Evolutionary conservation across 805 yeast genomes (phyloP).

Genomic region (Lipomyces yamadae): DNA sequence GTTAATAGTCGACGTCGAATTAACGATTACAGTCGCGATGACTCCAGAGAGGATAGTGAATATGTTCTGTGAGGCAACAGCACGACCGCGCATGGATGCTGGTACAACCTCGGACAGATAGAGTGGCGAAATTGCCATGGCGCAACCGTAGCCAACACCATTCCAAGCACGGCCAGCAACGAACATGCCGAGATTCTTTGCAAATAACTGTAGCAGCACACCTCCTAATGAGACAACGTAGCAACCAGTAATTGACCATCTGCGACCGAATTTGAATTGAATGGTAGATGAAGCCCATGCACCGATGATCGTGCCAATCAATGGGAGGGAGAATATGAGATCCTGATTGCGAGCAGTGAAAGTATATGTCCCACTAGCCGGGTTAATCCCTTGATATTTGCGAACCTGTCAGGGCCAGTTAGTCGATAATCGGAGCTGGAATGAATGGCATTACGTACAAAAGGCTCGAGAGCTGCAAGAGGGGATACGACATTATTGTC

Average conservation of each 20-base stretch:
- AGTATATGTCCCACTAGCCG: slow-evolving; percentile 13
- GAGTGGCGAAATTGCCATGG: slow-evolving; percentile 17
- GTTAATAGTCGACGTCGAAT: slow-evolving; percentile 12
- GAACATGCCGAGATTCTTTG: slow-evolving; percentile 10
- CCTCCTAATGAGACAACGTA: slow-evolving; percentile 17
- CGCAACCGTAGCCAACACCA: slow-evolving; percentile 14
- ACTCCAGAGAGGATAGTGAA: slow-evolving; percentile 15
- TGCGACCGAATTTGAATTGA: slow-evolving; percentile 10
- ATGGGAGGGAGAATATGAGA: slow-evolving; percentile 14
- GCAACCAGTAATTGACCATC: slow-evolving; percentile 13
- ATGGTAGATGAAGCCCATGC: slow-evolving; percentile 16
- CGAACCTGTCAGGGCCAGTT: neutral
- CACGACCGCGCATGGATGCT: slow-evolving; percentile 19
- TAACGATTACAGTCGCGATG: slow-evolving; percentile 16
- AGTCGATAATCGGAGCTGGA: neutral
- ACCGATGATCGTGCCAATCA: slow-evolving; percentile 18
- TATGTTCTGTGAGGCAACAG: slow-evolving; percentile 16
- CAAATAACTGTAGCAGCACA: slow-evolving; percentile 18
- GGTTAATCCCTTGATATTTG: slow-evolving; percentile 14
- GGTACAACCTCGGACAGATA: slow-evolving; percentile 21
- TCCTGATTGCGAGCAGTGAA: slow-evolving; percentile 23
- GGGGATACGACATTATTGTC: slow-evolving; percentile 25
- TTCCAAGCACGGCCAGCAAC: slow-evolving; percentile 17
- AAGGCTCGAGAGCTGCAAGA: slow-evolving; percentile 12
- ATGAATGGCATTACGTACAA: slow-evolving; percentile 3